Evolutionary conservation across 805 yeast genomes (phyloP).

Genomic region (Kodamaea nitidulidarum): DNA sequence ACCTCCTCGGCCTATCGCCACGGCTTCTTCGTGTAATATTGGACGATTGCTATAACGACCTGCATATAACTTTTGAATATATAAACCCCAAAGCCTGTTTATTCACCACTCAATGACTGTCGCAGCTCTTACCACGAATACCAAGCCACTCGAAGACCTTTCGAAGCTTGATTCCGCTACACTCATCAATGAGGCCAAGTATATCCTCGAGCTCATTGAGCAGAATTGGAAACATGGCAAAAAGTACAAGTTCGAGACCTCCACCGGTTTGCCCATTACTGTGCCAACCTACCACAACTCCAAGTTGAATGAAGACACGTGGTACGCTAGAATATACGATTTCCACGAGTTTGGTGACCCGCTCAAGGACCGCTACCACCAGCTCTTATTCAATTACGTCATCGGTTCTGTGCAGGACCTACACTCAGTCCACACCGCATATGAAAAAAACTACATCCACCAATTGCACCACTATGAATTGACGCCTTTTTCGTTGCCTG

Average conservation of each 20-base stretch:
- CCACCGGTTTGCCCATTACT: constrained; percentile 9
- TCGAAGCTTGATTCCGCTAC: constrained; percentile 11
- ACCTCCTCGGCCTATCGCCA: too few relatives aligned
- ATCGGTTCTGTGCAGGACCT: constrained; percentile 13
- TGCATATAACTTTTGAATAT: neutral
- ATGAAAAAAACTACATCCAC: constrained; percentile 34
- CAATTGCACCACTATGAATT: constrained; percentile 26
- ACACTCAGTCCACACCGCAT: constrained; percentile 30
- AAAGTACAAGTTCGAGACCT: constrained; percentile 11
- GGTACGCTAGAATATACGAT: constrained; percentile 15
- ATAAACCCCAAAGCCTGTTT: neutral
- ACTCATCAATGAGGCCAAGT: constrained; percentile 12
- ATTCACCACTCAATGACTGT: constrained; percentile 7
- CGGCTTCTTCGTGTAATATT: neutral
- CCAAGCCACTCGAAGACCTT: constrained; percentile 12
- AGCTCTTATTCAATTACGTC: constrained; percentile 10
- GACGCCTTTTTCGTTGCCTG: constrained; percentile 14
- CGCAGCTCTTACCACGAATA: constrained; percentile 12
- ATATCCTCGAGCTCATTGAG: constrained; percentile 11
- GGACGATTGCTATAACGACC: neutral
- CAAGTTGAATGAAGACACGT: constrained; percentile 12
- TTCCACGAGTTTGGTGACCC: constrained; percentile 13
- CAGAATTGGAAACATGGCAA: constrained; percentile 13
- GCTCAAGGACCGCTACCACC: constrained; percentile 11
- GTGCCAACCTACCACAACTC: constrained; percentile 12